A percentile compares a stretch with the other conserved stretches of the same genome.
Evolutionary conservation across 163 green algal species (phyloP).

Genomic region (Scenedesmus sp.): DNA sequence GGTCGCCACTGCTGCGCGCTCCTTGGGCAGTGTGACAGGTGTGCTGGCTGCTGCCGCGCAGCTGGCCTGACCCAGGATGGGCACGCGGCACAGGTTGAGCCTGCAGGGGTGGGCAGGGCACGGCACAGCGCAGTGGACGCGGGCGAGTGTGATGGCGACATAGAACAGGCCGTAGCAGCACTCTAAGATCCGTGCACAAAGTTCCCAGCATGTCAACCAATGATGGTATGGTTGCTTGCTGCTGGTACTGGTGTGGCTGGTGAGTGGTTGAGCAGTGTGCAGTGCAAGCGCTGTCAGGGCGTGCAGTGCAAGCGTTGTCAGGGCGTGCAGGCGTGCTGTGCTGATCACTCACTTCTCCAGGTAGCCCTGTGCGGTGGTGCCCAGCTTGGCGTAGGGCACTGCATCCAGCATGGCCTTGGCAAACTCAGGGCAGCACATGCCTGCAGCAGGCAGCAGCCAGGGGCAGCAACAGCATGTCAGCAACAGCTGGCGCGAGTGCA

Average conservation of each 20-base stretch:
- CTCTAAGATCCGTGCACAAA: no score
- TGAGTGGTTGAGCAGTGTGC: background rate
- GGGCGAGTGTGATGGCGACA: background rate
- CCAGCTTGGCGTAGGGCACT: constrained; percentile 29
- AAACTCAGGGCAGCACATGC: constrained; percentile 46
- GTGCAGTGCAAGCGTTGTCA: background rate
- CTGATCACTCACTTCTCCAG: constrained; percentile 30
- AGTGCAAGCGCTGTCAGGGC: background rate
- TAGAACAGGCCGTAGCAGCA: no score
- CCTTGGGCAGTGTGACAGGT: background rate
- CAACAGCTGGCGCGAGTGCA: background rate
- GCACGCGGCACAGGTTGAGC: constrained; percentile 41
- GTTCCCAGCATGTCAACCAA: background rate
- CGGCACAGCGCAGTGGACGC: background rate
- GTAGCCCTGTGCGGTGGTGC: background rate
- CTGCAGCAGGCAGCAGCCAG: background rate
- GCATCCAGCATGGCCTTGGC: constrained; percentile 23
- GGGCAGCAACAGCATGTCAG: background rate
- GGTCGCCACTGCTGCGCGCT: background rate
- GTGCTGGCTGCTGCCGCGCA: background rate
- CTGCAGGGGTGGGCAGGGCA: background rate
- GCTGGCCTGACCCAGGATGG: constrained; percentile 19
- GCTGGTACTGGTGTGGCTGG: background rate
- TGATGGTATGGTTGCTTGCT: background rate
- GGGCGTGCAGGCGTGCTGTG: background rate